Base-by-base conservation (phyloP, 495 filamentous ascomycete species). In the Hyphodiscus hymeniophilus region DNA sequence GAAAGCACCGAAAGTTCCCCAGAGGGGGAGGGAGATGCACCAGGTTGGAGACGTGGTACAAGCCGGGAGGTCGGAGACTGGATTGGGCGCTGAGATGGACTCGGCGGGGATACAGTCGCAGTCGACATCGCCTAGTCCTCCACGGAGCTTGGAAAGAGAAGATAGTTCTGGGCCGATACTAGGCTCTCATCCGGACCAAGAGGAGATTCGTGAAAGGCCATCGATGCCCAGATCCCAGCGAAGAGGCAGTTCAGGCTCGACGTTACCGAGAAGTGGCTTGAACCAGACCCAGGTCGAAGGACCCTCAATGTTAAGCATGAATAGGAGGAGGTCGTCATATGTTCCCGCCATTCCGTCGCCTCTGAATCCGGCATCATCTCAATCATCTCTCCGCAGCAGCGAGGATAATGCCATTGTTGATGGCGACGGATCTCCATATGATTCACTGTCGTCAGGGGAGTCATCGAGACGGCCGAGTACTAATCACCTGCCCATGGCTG, bases 341-440 rank as follows among this genome's bases (percentile, higher is more conserved):
- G 48, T 46, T 10, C 56, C 60, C 5, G 39, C 21, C 3, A 39
- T 58, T n/a, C 48, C 60, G 11, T 61, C 59, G 7, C 59, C 59
- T 5, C 43, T 57, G 28, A 61, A 60, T 45, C 48, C 57, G 3
- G 38, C 51, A 0, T 47, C 57, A 4, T 22, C 31, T 3, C 38
- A 38, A 23, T 42, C 33, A 8, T 56, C 52, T 3, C 32, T 49
- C 1, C 48, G 35, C 7, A 51, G 45, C 36, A 42, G 18, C 33
- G 35, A 44, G 10, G 43, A 47, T 16, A 22, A 18, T 39, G 30
- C 11, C 13, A 17, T 13, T 11, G 11, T 13, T 3, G 34, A 11
- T 1, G 48, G 30, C 28, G 41, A 44, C 23, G 16, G 36, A 12
- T 52, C 47, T 3, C 36, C 36, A 7, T 7, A 28, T 2, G 44